phyloP scores from a whole-genome alignment of 2,329 filamentous ascomycete species.

The Fusarium sp. region DNA sequence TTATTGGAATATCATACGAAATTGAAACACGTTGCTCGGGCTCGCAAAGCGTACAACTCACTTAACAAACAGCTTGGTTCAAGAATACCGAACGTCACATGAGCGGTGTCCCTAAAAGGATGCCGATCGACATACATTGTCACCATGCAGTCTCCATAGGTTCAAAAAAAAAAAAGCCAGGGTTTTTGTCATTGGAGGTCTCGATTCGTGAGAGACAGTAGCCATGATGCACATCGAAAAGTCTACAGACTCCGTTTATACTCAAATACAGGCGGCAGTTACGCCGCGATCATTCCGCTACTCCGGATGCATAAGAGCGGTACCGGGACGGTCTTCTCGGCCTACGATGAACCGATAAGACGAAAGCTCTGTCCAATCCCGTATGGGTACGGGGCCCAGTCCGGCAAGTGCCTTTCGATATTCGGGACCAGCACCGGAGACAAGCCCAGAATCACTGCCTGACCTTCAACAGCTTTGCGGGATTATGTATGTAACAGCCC shows the following conservation, averaged over 20 bases:
- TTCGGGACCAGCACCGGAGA: constrained; percentile 14
- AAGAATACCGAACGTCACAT: constrained; percentile 7
- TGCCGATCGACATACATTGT: background rate
- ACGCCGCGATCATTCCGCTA: background rate
- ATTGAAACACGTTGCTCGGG: background rate
- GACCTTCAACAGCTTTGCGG: background rate
- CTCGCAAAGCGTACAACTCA: background rate
- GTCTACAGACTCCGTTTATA: background rate
- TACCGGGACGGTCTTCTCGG: constrained; percentile 14
- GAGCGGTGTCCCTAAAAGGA: constrained; percentile 7
- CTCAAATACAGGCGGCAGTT: background rate
- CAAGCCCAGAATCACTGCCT: constrained; percentile 10
- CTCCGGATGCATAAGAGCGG: background rate
- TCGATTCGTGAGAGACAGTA: background rate
- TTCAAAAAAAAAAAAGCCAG: background rate
- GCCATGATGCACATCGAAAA: background rate
- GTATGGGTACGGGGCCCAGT: background rate
- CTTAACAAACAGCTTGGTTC: background rate
- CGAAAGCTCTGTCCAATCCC: background rate
- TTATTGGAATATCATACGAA: background rate
- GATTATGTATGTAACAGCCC: background rate
- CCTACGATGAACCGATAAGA: constrained; percentile 22
- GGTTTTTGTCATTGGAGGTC: background rate
- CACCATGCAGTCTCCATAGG: background rate
- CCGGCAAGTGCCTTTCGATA: background rate